Percentiles rank a stretch among this genome's conserved stretches.
Evolutionary conservation across 768 basidiomycete species (phyloP).

Genomic region (Wakefieldia striispora): DNA sequence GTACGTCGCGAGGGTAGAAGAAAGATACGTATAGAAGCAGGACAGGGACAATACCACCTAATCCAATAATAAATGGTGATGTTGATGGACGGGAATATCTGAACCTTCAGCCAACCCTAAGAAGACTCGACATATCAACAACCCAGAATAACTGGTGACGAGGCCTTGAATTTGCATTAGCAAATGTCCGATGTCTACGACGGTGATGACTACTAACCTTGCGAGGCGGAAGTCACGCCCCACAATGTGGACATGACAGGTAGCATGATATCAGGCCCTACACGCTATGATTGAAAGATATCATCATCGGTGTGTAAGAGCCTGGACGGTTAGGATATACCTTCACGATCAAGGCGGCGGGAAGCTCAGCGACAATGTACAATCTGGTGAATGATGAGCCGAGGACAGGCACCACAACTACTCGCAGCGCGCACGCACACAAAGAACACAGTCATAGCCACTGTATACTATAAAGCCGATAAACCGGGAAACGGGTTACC

Average conservation of each 20-base stretch:
- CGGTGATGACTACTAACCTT: constrained; percentile 38
- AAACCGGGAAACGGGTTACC: neutral
- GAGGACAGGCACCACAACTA: neutral
- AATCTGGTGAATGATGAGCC: constrained; percentile 27
- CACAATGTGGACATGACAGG: constrained; percentile 61
- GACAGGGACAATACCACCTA: constrained; percentile 58
- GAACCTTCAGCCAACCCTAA: constrained; percentile 59
- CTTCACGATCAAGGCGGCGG: constrained; percentile 58
- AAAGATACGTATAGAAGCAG: constrained; percentile 55
- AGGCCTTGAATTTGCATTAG: constrained; percentile 32
- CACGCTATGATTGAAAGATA: constrained; percentile 15
- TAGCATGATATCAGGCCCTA: constrained; percentile 55
- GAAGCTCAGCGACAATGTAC: constrained; percentile 56
- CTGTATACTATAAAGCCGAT: constrained; percentile 29
- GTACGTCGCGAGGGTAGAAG: constrained; percentile 36
- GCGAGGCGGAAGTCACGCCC: constrained; percentile 60
- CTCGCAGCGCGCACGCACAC: constrained; percentile 12
- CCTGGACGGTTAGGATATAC: too few species aligned
- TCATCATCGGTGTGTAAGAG: too few species aligned
- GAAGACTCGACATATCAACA: constrained; percentile 41
- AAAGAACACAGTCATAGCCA: constrained; percentile 30
- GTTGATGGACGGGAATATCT: neutral
- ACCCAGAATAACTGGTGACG: constrained; percentile 19
- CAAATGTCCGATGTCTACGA: neutral
- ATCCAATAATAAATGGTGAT: neutral